Evolutionary conservation across 2,329 filamentous ascomycete genomes (phyloP), one percentile per base, ranked within the genome.

Genomic region (Trichophyton schoenleinii): DNA sequence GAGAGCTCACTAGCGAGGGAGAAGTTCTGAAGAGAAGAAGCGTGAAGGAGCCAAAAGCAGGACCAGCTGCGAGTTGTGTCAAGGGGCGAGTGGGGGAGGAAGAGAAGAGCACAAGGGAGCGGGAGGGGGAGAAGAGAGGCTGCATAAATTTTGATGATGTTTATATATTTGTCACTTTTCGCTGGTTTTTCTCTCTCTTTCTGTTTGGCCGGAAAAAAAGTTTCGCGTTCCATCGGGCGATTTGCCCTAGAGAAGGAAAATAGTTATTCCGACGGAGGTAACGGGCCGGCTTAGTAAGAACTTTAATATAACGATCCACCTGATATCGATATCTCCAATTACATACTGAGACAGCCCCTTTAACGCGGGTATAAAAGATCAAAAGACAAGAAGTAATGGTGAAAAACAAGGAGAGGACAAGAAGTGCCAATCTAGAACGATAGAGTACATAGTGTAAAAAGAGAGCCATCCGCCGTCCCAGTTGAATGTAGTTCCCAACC

Each of bases 11-110:
- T 36, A 46, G 28, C 11, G 57, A 46, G 5, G 36, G 53, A 25
- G 60, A 58, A 57, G 59, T n/a, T 20, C 44, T 60, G 31, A 58
- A 22, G 34, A 38, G 28, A 53, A 58, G 55, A 53, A 57, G 34
- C 4, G 52, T 57, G 61, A 49, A 60, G 70, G 71, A 74, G 68
- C 80, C 15, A 42, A 82, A 79, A 67, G 81, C 82, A 85, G 83
- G 80, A 76, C 83, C 81, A 76, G 82, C 83, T 84, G 83, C 83
- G 74, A 75, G 68, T 68, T 74, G 72, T 69, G 71, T 72, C 76
- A 80, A 63, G 34, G 58, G 62, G 34, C 61, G 60, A 60, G 49
- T 65, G 38, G 64, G 57, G 66, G 63, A 65, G 66, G 63, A 65
- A 66, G 74, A 77, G 77, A 79, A 77, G 69, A 59, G 48, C 48